A percentile compares a stretch with the other conserved stretches of the same genome.
Conservation (phyloP, 768 basidiomycete genomes). For the Fistulinella prunicolor region DNA sequence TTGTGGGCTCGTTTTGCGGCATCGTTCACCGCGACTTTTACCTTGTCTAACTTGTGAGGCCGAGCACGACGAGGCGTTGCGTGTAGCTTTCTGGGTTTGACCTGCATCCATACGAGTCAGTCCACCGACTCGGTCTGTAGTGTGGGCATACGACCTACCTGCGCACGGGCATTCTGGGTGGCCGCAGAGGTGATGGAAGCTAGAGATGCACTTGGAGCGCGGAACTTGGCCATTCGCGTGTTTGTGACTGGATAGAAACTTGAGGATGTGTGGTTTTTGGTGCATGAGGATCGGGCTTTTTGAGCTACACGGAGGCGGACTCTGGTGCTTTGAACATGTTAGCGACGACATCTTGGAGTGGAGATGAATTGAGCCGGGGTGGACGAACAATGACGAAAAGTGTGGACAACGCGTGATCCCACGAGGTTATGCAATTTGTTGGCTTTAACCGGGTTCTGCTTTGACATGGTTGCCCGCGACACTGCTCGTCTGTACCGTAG, state of each 20-base stretch:
- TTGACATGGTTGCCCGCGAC: conserved; percentile 24
- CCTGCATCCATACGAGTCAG: background rate
- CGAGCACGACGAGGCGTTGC: conserved; percentile 9
- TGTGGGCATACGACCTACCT: conserved; percentile 8
- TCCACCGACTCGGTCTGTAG: background rate
- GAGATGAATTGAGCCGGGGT: conserved; percentile 4
- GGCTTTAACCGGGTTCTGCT: conserved; percentile 16
- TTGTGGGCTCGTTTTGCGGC: conserved; percentile 17
- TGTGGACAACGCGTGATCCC: conserved; percentile 12
- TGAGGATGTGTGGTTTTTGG: background rate
- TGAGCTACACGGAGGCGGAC: conserved; percentile 10
- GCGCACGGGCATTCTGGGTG: background rate
- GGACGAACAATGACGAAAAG: conserved; percentile 21
- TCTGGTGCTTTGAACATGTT: conserved; percentile 23
- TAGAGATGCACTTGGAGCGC: conserved; percentile 19
- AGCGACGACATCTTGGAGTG: conserved; percentile 1
- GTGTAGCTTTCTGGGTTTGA: conserved; percentile 8
- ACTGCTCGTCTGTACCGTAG: conserved; percentile 26
- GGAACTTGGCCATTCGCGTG: conserved; percentile 15
- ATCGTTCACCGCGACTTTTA: conserved; percentile 11
- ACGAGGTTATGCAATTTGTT: conserved; percentile 11
- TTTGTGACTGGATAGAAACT: background rate
- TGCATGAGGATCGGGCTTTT: conserved; percentile 9
- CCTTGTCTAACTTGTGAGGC: conserved; percentile 14
- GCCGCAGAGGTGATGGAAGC: conserved; percentile 3